Base-by-base conservation (phyloP, 2,329 filamentous ascomycete species). In the Helicocarpus griseus region DNA sequence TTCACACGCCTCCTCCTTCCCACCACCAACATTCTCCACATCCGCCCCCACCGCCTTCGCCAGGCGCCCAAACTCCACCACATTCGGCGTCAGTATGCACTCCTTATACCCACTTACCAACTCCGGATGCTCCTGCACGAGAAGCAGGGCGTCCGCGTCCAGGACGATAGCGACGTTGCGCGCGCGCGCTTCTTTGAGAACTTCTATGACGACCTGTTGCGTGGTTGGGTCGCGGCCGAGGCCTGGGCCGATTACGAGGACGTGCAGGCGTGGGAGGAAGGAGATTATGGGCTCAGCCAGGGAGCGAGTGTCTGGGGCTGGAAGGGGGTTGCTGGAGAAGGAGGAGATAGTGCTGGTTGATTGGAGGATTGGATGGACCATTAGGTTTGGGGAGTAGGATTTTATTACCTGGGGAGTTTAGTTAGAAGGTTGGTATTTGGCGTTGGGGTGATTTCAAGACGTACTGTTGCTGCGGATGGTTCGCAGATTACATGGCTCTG, bases 311-410 rank as follows among this genome's bases (percentile, higher is more conserved):
- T 85, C 79, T 35, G 35, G 36, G 39, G 24, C 0, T 26, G 17
- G 36, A 8, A 28, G 11, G 5, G 63, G 63, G 49, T 75, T 70
- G 46, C 73, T 68, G 22, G 71, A 66, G 49, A 79, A 71, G 80
- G 76, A 21, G 71, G 63, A 35, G 63, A 62, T 26, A 70, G 63
- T n/a, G 66, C 60, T 59, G 43, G 82, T 80, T 69, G 93, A 88
- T 28, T 89, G 86, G 82, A 98, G 91, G 59, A 96, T 80, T 0
- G 93, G 93, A 69, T 97, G 93, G 9, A 98, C 93, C 91, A 98
- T 98, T 26, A 98, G 77, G 67, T 97, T 96, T 2, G 93, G 93
- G 19, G 90, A 96, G 74, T 97, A 98, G 3, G 89, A 88, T 75
- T 98, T 98, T 72, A 98, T 95, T 35, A 96, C 90, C 63, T 75